These are phyloP conservation scores for Hevea brasiliensis DNA, from an alignment of 345 rosid species.

Conservation along the genomic window DNA sequence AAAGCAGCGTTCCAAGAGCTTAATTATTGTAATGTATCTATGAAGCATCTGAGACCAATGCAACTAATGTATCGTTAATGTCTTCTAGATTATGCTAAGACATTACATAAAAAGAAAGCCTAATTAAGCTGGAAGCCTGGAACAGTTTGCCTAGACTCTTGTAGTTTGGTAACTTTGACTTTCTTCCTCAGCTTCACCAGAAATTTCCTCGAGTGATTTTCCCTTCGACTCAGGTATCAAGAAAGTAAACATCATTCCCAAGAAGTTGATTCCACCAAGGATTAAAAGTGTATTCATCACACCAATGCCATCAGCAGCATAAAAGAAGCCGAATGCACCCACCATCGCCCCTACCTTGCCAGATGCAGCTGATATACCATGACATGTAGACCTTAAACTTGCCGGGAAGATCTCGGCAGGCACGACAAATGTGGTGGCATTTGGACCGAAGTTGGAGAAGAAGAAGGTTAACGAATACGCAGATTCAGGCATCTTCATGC, in stretches of 20 bases:
- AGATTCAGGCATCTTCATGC: slow-evolving; percentile 80
- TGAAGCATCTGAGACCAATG: neutral
- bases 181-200: slow-evolving; percentile 47
- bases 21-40: neutral
- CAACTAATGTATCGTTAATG: neutral
- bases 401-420: slow-evolving; percentile 86
- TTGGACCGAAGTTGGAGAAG: slow-evolving; percentile 85
- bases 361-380: slow-evolving; percentile 67
- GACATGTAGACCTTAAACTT: slow-evolving; percentile 73
- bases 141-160: neutral
- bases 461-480: slow-evolving; percentile 76
- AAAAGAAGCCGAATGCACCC: slow-evolving; percentile 71
- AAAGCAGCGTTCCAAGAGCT: neutral
- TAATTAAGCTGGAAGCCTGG: slow-evolving; percentile 6
- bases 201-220: slow-evolving; percentile 54
- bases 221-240: slow-evolving; percentile 56
- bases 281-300: slow-evolving; percentile 41
- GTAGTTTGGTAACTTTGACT: neutral
- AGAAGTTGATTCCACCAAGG: slow-evolving; percentile 40
- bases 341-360: slow-evolving; percentile 77
- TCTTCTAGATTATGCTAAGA: neutral
- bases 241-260: slow-evolving; percentile 43
- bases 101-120: neutral
- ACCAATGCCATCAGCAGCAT: slow-evolving; percentile 47
- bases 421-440: slow-evolving; percentile 70